Evolutionary conservation across 176 grass and related monocot species (phyloP).

Genomic region (Bromus sterilis): DNA sequence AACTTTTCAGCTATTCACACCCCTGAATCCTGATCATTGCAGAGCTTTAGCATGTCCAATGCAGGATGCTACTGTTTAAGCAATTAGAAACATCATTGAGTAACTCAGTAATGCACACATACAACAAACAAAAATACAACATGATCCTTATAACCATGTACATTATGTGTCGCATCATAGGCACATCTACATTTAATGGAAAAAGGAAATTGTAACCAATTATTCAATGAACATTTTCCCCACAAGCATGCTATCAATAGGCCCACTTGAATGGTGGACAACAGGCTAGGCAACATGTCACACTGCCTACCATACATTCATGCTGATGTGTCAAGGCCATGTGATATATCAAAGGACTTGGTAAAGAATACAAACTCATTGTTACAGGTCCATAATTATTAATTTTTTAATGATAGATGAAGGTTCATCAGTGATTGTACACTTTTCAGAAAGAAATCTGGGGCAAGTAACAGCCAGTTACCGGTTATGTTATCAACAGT

Average conservation of each 20-base stretch:
- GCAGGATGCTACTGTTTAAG: not conserved
- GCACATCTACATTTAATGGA: slow-evolving; percentile 2
- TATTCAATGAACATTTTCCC: slow-evolving; percentile 21
- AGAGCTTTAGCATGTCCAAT: not conserved
- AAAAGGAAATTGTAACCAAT: slow-evolving; percentile 20
- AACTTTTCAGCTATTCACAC: not conserved
- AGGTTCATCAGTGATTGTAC: not conserved
- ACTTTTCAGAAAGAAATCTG: not conserved
- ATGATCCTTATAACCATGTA: not conserved
- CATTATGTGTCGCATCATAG: not conserved
- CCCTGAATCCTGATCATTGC: not conserved
- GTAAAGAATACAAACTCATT: not conserved
- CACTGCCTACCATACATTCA: not conserved
- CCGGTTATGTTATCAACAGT: not conserved
- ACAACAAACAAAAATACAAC: not conserved
- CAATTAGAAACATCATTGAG: not conserved
- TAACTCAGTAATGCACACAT: not conserved
- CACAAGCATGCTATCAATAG: not conserved
- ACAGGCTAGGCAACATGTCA: slow-evolving; percentile 3
- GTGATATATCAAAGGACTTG: not conserved
- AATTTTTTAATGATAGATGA: not conserved
- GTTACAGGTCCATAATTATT: not conserved
- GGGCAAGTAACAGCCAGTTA: not conserved
- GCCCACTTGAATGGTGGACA: slow-evolving; percentile 5
- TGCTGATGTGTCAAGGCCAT: not conserved